A percentile compares a stretch with the other conserved stretches of the same genome.
These are phyloP conservation scores for Tolypocladium cylindrosporum DNA, from an alignment of 2,329 filamentous ascomycete genomes.

Conservation along the genomic window DNA sequence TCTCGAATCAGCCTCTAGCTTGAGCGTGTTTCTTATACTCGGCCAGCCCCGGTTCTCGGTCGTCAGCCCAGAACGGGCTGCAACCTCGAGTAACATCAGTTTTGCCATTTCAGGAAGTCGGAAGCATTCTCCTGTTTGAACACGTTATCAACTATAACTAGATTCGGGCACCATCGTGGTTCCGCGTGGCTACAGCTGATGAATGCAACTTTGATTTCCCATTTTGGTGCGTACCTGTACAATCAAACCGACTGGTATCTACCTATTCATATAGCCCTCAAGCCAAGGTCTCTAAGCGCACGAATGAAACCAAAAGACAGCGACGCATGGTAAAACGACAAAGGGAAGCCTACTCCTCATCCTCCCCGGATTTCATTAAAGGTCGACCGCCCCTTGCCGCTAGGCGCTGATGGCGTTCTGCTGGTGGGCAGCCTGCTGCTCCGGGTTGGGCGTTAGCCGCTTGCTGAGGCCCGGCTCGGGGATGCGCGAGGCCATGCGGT, in stretches of 20 bases:
- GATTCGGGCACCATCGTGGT: background rate
- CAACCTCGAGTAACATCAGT: too few relatives aligned
- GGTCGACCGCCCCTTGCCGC: background rate
- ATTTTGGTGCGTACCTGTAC: background rate
- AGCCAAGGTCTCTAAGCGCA: background rate
- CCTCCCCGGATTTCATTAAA: background rate
- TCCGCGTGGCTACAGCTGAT: background rate
- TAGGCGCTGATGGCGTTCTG: constrained; percentile 10
- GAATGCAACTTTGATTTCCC: background rate
- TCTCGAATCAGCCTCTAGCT: too few relatives aligned
- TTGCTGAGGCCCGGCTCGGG: constrained; percentile 34
- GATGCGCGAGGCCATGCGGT: constrained; percentile 51
- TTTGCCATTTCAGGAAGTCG: too few relatives aligned
- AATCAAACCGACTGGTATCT: background rate
- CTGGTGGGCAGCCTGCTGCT: constrained; percentile 23
- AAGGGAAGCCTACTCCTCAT: background rate
- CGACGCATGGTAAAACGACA: background rate
- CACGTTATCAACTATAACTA: too few relatives aligned
- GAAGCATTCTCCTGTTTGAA: too few relatives aligned
- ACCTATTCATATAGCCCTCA: background rate
- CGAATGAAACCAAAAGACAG: background rate
- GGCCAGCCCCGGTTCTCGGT: background rate
- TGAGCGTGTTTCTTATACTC: background rate
- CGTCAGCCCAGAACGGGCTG: background rate
- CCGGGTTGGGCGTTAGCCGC: constrained; percentile 38